A percentile compares a stretch with the other conserved stretches of the same genome.
Conservation (phyloP, 805 yeast genomes). For the Citeromyces nyonsensis region DNA sequence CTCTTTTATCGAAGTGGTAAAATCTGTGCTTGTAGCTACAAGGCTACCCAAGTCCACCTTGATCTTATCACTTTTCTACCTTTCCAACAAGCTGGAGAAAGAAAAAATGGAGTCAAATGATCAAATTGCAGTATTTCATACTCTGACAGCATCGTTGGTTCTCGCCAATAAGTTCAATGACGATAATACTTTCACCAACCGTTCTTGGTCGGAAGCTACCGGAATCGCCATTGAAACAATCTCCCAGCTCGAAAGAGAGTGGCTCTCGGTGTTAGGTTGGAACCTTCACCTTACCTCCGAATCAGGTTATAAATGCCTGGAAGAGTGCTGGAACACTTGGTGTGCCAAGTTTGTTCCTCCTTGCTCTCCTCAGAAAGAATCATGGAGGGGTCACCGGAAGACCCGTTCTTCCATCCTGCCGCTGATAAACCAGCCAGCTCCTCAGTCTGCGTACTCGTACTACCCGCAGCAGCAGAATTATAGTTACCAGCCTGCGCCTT, state of each 20-base stretch:
- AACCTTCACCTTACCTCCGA: constrained; percentile 12
- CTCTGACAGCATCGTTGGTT: constrained; percentile 53
- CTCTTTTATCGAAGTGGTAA: constrained; percentile 42
- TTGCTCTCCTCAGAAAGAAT: no score
- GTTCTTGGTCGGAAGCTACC: constrained; percentile 94
- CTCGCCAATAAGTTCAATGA: constrained; percentile 91
- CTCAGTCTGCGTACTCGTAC: no score
- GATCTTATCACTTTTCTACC: constrained; percentile 62
- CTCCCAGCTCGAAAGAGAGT: constrained; percentile 53
- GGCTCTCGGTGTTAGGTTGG: constrained; percentile 15
- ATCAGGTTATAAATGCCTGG: constrained; percentile 14
- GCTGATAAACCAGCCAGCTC: no score
- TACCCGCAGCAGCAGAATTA: no score
- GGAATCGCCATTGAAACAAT: constrained; percentile 49
- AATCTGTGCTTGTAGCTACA: constrained; percentile 69
- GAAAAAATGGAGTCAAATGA: constrained; percentile 15
- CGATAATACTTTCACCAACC: constrained; percentile 90
- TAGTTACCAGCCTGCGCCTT: no score
- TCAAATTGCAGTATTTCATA: constrained; percentile 29
- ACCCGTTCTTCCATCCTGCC: no score
- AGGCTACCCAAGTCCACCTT: constrained; percentile 77
- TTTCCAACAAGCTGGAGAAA: constrained; percentile 38
- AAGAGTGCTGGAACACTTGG: constrained; percentile 20
- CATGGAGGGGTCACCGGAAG: no score
- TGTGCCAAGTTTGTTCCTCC: constrained; percentile 10